These are phyloP conservation scores for Berkeleyomyces rouxiae DNA, from an alignment of 2,329 filamentous ascomycete species.

Conservation along the genomic window DNA sequence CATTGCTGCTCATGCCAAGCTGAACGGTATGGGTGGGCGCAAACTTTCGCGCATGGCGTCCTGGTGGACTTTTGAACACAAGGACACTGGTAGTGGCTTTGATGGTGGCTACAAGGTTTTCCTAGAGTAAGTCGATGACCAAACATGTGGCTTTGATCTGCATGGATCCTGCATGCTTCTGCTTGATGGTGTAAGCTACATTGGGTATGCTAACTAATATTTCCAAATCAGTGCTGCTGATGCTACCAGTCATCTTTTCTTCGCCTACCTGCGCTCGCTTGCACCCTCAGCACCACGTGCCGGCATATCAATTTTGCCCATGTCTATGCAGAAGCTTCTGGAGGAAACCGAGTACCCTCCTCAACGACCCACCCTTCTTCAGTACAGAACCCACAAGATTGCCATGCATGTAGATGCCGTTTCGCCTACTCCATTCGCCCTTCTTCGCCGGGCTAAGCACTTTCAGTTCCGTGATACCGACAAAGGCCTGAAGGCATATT, in stretches of 20 bases:
- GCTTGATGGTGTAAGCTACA: not conserved
- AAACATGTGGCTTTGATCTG: slow-evolving; percentile 5
- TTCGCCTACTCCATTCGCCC: slow-evolving; percentile 82
- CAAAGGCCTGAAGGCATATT: slow-evolving; percentile 65
- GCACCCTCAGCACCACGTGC: slow-evolving; percentile 63
- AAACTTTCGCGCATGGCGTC: slow-evolving; percentile 90
- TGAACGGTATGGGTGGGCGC: slow-evolving; percentile 78
- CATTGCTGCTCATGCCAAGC: slow-evolving; percentile 82
- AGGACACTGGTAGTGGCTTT: slow-evolving; percentile 75
- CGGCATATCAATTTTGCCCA: slow-evolving; percentile 71
- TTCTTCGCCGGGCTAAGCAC: slow-evolving; percentile 78
- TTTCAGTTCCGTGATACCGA: slow-evolving; percentile 92
- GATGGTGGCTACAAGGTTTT: slow-evolving; percentile 87
- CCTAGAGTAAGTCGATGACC: slow-evolving; percentile 32
- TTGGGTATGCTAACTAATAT: slow-evolving; percentile 18
- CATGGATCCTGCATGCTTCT: not conserved
- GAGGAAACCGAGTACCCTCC: slow-evolving; percentile 92
- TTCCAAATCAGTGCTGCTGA: slow-evolving; percentile 55
- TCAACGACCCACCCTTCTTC: slow-evolving; percentile 56
- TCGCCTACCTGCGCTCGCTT: slow-evolving; percentile 83
- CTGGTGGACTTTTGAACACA: slow-evolving; percentile 97
- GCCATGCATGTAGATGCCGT: slow-evolving; percentile 95
- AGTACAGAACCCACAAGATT: slow-evolving; percentile 69
- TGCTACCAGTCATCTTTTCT: slow-evolving; percentile 93
- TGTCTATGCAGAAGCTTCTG: slow-evolving; percentile 78